phyloP scores from a whole-genome alignment of 2,329 filamentous ascomycete species.

The Talaromyces sp. region DNA sequence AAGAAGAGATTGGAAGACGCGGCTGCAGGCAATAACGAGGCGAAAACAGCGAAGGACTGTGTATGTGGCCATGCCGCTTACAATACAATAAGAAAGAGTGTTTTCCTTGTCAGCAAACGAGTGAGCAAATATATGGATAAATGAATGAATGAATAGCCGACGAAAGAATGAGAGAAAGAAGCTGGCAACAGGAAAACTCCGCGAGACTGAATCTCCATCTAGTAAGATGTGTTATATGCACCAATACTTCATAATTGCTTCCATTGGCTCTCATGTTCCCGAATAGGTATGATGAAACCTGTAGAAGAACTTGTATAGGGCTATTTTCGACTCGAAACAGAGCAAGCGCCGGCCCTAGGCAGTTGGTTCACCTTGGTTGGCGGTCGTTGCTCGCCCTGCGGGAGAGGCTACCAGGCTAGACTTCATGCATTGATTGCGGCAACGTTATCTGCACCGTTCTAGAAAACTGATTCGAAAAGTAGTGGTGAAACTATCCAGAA shows the following conservation, averaged over 20 bases:
- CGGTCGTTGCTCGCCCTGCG: neutral
- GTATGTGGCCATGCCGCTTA: conserved; percentile 7
- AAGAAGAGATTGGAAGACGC: conserved; percentile 16
- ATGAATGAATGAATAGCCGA: neutral
- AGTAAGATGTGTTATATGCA: neutral
- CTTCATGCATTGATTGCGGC: neutral
- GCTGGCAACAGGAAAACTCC: neutral
- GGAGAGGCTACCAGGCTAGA: conserved; percentile 10
- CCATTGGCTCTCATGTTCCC: conserved; percentile 25
- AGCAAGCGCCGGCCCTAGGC: neutral
- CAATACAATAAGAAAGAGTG: too few relatives aligned
- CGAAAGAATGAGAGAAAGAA: neutral
- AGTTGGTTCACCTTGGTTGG: neutral
- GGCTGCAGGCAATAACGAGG: conserved; percentile 12
- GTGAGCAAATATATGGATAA: neutral
- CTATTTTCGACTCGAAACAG: conserved; percentile 4
- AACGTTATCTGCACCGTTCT: neutral
- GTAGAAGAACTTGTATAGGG: neutral
- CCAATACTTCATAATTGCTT: neutral
- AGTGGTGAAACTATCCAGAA: neutral
- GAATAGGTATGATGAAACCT: conserved; percentile 18
- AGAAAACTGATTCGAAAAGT: neutral
- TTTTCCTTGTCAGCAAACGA: too few relatives aligned
- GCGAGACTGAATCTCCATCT: neutral
- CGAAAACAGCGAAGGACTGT: conserved; percentile 5